These are phyloP conservation scores for Saccharomycopsis fermentans DNA, from an alignment of 805 yeast species.

Conservation along the genomic window DNA sequence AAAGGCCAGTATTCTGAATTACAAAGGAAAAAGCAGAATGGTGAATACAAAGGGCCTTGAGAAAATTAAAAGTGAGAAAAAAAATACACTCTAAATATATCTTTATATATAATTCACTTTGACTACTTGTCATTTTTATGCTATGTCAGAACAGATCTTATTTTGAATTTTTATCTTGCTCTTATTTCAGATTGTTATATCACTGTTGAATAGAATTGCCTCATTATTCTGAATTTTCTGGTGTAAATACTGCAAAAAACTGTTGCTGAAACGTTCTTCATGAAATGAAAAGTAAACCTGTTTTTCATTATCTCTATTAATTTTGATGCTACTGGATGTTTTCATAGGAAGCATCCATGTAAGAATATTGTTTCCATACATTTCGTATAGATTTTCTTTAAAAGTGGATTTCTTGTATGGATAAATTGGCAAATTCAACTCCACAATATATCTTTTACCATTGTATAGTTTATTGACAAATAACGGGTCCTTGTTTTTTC, in stretches of 20 bases:
- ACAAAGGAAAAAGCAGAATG: not conserved
- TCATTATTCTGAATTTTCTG: slow-evolving; percentile 6
- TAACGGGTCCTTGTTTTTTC: not conserved
- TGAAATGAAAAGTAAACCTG: not conserved
- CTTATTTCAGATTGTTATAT: not conserved
- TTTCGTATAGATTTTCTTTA: slow-evolving; percentile 6
- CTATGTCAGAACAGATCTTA: not conserved
- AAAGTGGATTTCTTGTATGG: slow-evolving; percentile 13
- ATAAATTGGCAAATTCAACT: not conserved
- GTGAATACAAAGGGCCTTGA: not conserved
- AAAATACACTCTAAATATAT: not conserved
- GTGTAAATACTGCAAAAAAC: slow-evolving; percentile 10
- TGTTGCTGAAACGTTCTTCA: slow-evolving; percentile 12
- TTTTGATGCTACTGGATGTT: not conserved
- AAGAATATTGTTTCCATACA: slow-evolving; percentile 4
- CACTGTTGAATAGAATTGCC: slow-evolving; percentile 4
- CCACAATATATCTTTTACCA: slow-evolving; percentile 5
- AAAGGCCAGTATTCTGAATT: not conserved
- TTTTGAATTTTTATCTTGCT: no score
- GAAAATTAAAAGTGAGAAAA: not conserved
- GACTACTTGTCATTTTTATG: not conserved
- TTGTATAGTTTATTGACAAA: slow-evolving; percentile 10
- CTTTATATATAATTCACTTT: not conserved
- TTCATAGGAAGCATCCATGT: slow-evolving; percentile 14
- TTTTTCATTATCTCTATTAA: not conserved